Base-by-base conservation (phyloP, 345 rosid species). In the Kernera saxatilis region DNA sequence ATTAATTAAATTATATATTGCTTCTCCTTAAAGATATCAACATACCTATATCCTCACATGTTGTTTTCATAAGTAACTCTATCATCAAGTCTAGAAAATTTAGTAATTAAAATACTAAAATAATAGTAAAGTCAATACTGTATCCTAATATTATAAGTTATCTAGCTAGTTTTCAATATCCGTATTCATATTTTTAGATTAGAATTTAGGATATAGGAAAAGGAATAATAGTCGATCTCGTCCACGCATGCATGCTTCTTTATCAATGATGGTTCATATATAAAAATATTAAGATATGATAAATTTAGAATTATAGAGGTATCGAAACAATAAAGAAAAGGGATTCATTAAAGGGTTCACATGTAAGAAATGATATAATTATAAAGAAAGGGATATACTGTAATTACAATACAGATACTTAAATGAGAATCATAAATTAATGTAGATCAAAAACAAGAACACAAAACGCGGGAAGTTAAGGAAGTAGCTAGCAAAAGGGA, bases 41-140 rank as follows among this genome's bases (percentile, higher is more conserved):
- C 72, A 17, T 8, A 27, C 9, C 0, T 59, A 45, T 5, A 45
- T 11, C 8, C 25, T 3, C 6, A 22, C 5, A 22, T 19, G 46
- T 55, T 44, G 60, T 29, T 41, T 60, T 64, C 76, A 37, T 49
- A 49, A 33, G 27, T 39, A 49, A 27, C 22, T n/a, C 27, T 25
- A 18, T 29, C 59, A 48, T 50, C 53, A 21, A 30, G 14, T 35
- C 63, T 33, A 25, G 0, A 18, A 33, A 25, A 23, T 25, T 13
- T 5, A 6, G 33, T 52, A 13, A 52, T 52, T 19, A 6, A 26
- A 13, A 67, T 48, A 25, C 18, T 8, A 26, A 70, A 58, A 59
- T 59, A 13, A 67, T 48, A 25, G 25, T 8, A 26, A 70, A 58
- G 67, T 59, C 74, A 55, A 68, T 52, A 21, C n/a, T n/a, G n/a